A percentile compares a stretch with the other conserved stretches of the same genome.
Evolutionary conservation across 495 filamentous ascomycete genomes (phyloP).

Genomic region (Venustampulla echinocandica): DNA sequence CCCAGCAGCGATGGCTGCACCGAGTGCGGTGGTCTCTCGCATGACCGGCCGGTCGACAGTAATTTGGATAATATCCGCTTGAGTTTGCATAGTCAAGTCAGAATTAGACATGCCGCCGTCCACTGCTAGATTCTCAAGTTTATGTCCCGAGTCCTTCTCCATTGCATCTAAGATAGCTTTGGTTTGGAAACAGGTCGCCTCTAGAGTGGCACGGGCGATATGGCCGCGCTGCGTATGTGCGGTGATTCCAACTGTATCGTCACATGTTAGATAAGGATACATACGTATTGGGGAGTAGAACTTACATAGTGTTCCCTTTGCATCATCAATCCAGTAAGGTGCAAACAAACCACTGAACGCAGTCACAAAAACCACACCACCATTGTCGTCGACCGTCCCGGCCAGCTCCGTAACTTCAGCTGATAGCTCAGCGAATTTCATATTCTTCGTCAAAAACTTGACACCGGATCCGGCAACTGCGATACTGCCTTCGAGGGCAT

Average conservation of each 20-base stretch:
- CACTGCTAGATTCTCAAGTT: conserved; percentile 68
- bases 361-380: conserved; percentile 89
- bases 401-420: conserved; percentile 77
- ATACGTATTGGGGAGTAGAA: conserved; percentile 10
- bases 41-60: conserved; percentile 81
- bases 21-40: conserved; percentile 89
- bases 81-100: conserved; percentile 92
- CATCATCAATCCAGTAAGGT: conserved; percentile 98
- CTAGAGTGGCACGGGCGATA: conserved; percentile 88
- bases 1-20: conserved; percentile 89
- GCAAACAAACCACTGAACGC: conserved; percentile 95
- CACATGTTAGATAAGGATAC: conserved; percentile 10
- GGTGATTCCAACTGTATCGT: conserved; percentile 73
- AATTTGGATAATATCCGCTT: conserved; percentile 85
- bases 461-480: conserved; percentile 86
- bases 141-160: conserved; percentile 80
- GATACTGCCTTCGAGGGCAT: conserved; percentile 88
- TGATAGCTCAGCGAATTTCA: conserved; percentile 72
- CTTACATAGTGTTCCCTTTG: conserved; percentile 59
- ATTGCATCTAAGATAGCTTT: conserved; percentile 92
- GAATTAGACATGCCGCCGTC: conserved; percentile 95
- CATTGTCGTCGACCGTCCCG: conserved; percentile 74
- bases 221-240: conserved; percentile 85
- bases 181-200: conserved; percentile 92
- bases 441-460: conserved; percentile 84